These are phyloP conservation scores for Microascus cirrosus DNA, from an alignment of 2,329 filamentous ascomycete species.

Conservation along the genomic window DNA sequence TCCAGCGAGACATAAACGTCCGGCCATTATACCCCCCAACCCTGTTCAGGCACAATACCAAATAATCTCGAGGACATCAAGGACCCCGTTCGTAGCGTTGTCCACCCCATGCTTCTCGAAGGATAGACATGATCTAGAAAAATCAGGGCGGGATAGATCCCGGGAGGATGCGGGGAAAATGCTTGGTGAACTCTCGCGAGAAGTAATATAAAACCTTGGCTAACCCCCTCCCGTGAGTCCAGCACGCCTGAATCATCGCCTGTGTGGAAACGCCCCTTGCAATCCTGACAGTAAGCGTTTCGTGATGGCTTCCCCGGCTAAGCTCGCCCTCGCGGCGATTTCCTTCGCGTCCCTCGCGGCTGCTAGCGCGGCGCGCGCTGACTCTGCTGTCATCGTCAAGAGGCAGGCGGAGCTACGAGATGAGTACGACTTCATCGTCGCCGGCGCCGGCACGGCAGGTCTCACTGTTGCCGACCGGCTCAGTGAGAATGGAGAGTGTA, in stretches of 20 bases:
- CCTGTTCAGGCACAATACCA: not conserved
- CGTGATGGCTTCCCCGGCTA: not conserved
- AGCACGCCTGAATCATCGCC: no score
- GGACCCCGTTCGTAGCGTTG: not conserved
- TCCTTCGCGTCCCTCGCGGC: not conserved
- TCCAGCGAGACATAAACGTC: not conserved
- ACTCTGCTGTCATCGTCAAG: constrained; percentile 2
- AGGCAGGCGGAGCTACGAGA: constrained; percentile 6
- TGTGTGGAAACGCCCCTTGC: no score
- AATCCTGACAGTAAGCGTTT: not conserved
- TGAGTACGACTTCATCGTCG: constrained; percentile 11
- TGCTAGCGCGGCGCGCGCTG: not conserved
- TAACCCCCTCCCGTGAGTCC: not conserved
- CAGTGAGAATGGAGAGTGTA: constrained; percentile 9
- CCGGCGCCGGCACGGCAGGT: constrained; percentile 8
- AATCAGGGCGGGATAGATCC: no score
- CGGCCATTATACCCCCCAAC: not conserved
- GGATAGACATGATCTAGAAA: not conserved
- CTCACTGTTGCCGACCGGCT: constrained; percentile 9
- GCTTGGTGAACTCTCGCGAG: no score
- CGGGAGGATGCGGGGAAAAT: not conserved
- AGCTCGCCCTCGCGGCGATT: constrained; percentile 1
- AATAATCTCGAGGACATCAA: not conserved
- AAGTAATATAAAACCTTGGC: not conserved
- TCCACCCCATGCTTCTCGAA: not conserved